Base-by-base conservation (phyloP, 805 yeast genomes). In the Maudiozyma turicensis region DNA sequence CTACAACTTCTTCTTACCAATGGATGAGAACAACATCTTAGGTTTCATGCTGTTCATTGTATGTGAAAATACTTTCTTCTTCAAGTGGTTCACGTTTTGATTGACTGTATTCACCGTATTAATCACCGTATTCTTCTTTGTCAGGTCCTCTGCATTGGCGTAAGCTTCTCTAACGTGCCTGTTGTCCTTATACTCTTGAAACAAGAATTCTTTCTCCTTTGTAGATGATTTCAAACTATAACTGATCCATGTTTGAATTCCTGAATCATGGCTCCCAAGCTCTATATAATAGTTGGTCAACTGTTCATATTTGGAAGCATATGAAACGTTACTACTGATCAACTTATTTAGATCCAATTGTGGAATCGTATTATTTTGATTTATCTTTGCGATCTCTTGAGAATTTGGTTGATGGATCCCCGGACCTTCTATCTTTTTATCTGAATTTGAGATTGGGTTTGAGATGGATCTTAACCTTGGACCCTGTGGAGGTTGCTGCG, bases 121-220 rank as follows among this genome's bases (percentile, higher is more conserved):
- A 44, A 65, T 60, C 37, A 70, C 71, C 3, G 70, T 62, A 47
- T 72, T 69, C 50, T 60, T 68, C 51, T 58, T 58, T 38, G 66
- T 60, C 45, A 62, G 54, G 10, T 66, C 78, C 6, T 77, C 71
- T 1, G 86, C 84, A 57, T 81, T 80, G 38, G 78, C 80, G 61
- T 81, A 82, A 1, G 87, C 88, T 48, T 75, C 78, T 32, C 76
- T 69, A 2, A 84, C 89, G 52, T 80, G 75, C 67, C 65, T 58
- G 55, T 70, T 59, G 54, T 73, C 63, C 69, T 70, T 55, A 72
- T 68, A 64, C 60, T 79, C 60, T 56, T 61, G 60, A 47, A 53
- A 63, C 50, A 55, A 50, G 50, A 49, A 64, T 46, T 60, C 67
- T 37, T 52, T 63, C 9, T 63, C 58, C 15, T 49, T 52, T 1